These are phyloP conservation scores for Avena atlantica DNA, from an alignment of 176 grass and related monocot genomes.

Conservation along the genomic window DNA sequence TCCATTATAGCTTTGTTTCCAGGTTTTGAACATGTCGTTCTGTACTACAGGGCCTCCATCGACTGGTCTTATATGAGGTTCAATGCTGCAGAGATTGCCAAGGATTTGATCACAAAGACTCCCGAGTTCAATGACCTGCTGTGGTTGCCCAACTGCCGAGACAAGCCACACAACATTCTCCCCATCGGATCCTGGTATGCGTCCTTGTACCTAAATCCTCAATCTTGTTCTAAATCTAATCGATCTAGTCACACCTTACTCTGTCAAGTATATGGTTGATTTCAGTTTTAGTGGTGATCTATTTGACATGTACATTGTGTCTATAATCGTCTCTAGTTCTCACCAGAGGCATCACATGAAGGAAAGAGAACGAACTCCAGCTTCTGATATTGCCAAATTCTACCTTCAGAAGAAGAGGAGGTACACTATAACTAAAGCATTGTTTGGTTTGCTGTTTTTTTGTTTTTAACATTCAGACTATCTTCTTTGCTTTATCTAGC, in stretches of 20 bases:
- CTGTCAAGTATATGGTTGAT: neutral
- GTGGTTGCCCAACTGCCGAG: slow-evolving; percentile 1
- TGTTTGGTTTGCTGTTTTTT: neutral
- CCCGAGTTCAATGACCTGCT: slow-evolving; percentile 34
- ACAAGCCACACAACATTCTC: slow-evolving; percentile 28
- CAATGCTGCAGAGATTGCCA: slow-evolving; percentile 15
- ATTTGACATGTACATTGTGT: slow-evolving; percentile 7
- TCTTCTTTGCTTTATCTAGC: slow-evolving; percentile 14
- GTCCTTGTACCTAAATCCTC: neutral
- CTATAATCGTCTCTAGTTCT: slow-evolving; percentile 3
- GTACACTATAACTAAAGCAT: neutral
- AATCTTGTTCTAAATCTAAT: neutral
- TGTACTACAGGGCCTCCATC: neutral
- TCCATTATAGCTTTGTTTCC: neutral
- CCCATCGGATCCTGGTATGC: slow-evolving; percentile 33
- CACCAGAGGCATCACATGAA: neutral
- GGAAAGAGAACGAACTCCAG: neutral
- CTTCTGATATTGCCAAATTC: slow-evolving; percentile 9
- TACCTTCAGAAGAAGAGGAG: slow-evolving; percentile 43
- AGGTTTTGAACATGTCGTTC: neutral
- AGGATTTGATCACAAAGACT: slow-evolving; percentile 13
- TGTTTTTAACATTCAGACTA: neutral
- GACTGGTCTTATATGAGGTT: neutral
- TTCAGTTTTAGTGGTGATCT: neutral
- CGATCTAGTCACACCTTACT: neutral